Evolutionary conservation across 2,329 filamentous ascomycete genomes (phyloP).

Genomic region (Verticillium dahliae): DNA sequence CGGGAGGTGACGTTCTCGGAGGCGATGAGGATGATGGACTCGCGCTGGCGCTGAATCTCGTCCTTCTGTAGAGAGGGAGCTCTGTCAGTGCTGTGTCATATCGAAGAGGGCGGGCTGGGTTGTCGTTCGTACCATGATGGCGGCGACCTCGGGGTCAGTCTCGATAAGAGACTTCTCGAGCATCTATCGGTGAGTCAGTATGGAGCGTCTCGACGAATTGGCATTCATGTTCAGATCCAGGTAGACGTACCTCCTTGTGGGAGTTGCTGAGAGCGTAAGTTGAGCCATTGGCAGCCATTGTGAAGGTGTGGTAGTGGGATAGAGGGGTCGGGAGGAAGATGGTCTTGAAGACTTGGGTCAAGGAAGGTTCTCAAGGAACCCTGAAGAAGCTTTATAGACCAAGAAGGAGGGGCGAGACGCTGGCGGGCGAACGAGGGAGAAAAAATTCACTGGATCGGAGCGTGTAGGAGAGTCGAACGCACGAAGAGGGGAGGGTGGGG

Average conservation of each 20-base stretch:
- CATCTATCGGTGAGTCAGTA: slow-evolving; percentile 53
- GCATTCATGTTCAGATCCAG: neutral
- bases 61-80: slow-evolving; percentile 53
- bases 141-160: slow-evolving; percentile 86
- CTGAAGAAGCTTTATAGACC: slow-evolving; percentile 1
- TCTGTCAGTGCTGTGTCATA: slow-evolving; percentile 20
- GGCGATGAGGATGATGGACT: slow-evolving; percentile 97
- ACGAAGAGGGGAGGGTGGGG: neutral
- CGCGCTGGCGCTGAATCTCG: slow-evolving; percentile 93
- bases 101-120: neutral
- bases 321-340: slow-evolving; percentile 7
- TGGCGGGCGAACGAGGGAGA: slow-evolving; percentile 4
- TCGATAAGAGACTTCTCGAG: slow-evolving; percentile 93
- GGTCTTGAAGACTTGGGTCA: slow-evolving; percentile 2
- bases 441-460: slow-evolving; percentile 9
- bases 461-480: neutral
- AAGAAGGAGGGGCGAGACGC: slow-evolving; percentile 1
- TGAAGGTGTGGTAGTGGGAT: slow-evolving; percentile 11
- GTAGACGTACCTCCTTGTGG: slow-evolving; percentile 44
- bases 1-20: slow-evolving; percentile 99
- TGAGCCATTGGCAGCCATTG: slow-evolving; percentile 33
- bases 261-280: slow-evolving; percentile 46
- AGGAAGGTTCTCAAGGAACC: neutral
- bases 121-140: slow-evolving; percentile 77
- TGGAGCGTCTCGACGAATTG: slow-evolving; percentile 19